Conservation (phyloP, 257 asterid species). For the Capsicum rhomboideum region DNA sequence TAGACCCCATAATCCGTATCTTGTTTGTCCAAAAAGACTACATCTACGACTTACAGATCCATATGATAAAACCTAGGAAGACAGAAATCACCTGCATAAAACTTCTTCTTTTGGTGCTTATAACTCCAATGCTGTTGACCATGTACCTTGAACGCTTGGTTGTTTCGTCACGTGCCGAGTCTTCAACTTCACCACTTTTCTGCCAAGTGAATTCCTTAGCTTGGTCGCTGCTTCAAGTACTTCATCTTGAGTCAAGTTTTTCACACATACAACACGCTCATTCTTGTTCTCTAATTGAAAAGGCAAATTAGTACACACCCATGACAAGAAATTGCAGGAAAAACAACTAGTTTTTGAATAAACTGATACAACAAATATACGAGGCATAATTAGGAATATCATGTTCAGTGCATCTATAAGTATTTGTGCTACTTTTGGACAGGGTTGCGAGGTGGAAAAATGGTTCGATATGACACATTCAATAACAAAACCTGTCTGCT, state of each 20-base stretch:
- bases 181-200: slow-evolving; percentile 77
- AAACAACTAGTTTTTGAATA: background rate
- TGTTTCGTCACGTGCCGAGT: slow-evolving; percentile 65
- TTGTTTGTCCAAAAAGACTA: background rate
- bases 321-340: background rate
- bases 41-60: background rate
- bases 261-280: slow-evolving; percentile 73
- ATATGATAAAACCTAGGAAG: background rate
- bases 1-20: background rate
- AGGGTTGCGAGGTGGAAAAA: background rate
- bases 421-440: background rate
- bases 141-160: slow-evolving; percentile 90
- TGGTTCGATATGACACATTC: background rate
- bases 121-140: slow-evolving; percentile 60
- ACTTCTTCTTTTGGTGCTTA: background rate
- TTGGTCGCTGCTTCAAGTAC: slow-evolving; percentile 48
- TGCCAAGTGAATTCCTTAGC: slow-evolving; percentile 78
- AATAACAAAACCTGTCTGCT: background rate
- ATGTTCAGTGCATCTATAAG: background rate
- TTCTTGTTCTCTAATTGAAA: slow-evolving; percentile 54
- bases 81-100: background rate
- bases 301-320: background rate
- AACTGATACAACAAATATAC: background rate
- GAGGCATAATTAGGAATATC: background rate
- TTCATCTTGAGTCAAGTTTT: slow-evolving; percentile 67